Base-by-base conservation (phyloP, 495 filamentous ascomycete genomes). In the Friedmanniomyces simplex region DNA sequence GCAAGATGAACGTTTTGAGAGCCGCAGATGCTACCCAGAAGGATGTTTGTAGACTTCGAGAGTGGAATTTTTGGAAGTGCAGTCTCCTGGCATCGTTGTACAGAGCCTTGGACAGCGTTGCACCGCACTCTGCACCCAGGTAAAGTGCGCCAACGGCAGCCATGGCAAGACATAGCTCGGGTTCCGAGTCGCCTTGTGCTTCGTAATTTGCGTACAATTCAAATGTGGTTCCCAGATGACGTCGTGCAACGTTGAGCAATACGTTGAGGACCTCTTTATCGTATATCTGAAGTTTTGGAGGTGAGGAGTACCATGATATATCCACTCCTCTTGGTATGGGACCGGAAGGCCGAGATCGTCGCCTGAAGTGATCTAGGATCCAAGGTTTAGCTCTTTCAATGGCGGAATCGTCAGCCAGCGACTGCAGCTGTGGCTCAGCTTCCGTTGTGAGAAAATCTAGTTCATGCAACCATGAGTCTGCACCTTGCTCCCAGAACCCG, bases 71-170 rank as follows among this genome's bases (percentile, higher is more conserved):
- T 16, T 37, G 34, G 34, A 37, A 16, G 16, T 37, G 34, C 34
- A 37, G 18, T 20, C 55, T 49, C 11, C 55, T 51, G 16, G 55
- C 55, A 41, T 58, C 55, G 37, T 52, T 58, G 34, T 54, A 58
- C 55, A 58, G 34, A 37, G 34, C 34, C 34, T 37, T 58, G 21
- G 49, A 32, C n/a, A 26, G 7, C 5, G 25, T 41, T 20, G 50
- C 21, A 11, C 25, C 48, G 47, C 34, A 37, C 34, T 37, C 16
- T 32, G n/a, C 55, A 56, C 11, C 55, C 55, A 39, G 55, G 49
- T 24, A 52, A 14, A 58, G 55, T 12, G 49, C 55, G 32, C 55
- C 55, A 51, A 58, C 49, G 16, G 55, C 45, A 41, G 49, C 55
- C 25, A 54, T 54, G 16, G 55, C 55, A 50, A 57, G 43, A 49